Conservation (phyloP, 331 rosid genomes). For the Acacia concinna region DNA sequence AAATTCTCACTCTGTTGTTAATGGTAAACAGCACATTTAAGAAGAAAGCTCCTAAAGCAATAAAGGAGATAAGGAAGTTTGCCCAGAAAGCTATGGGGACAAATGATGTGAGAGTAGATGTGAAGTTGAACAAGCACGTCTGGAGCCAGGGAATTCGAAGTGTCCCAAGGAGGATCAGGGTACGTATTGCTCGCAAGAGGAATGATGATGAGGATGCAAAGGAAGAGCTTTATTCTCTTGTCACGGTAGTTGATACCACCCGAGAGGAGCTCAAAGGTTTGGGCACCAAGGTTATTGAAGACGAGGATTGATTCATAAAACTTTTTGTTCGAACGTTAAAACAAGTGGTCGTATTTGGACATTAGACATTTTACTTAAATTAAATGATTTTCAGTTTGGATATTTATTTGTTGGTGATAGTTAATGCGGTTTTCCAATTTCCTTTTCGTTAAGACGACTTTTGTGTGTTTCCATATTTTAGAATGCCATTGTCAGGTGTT, state of each 20-base stretch:
- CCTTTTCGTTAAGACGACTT: neutral
- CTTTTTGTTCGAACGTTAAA: slow-evolving; percentile 26
- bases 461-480: slow-evolving; percentile 5
- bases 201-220: slow-evolving; percentile 94
- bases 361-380: neutral
- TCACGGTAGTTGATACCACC: slow-evolving; percentile 79
- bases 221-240: slow-evolving; percentile 91
- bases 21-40: slow-evolving; percentile 69
- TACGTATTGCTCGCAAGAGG: slow-evolving; percentile 90
- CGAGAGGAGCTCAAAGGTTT: slow-evolving; percentile 75
- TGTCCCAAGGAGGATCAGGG: slow-evolving; percentile 87
- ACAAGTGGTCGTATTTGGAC: slow-evolving; percentile 17
- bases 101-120: slow-evolving; percentile 84
- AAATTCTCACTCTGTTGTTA: neutral
- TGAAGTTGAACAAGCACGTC: slow-evolving; percentile 76
- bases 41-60: slow-evolving; percentile 91
- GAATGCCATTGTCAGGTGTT: neutral
- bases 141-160: slow-evolving; percentile 96
- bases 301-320: slow-evolving; percentile 59
- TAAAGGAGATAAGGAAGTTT: slow-evolving; percentile 84
- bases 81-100: slow-evolving; percentile 90
- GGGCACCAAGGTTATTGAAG: slow-evolving; percentile 85
- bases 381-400: neutral
- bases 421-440: slow-evolving; percentile 1
- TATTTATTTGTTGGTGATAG: neutral